Evolutionary conservation across 179 eudicot genomes (phyloP).

Genomic region (Monotropa hypopitys): DNA sequence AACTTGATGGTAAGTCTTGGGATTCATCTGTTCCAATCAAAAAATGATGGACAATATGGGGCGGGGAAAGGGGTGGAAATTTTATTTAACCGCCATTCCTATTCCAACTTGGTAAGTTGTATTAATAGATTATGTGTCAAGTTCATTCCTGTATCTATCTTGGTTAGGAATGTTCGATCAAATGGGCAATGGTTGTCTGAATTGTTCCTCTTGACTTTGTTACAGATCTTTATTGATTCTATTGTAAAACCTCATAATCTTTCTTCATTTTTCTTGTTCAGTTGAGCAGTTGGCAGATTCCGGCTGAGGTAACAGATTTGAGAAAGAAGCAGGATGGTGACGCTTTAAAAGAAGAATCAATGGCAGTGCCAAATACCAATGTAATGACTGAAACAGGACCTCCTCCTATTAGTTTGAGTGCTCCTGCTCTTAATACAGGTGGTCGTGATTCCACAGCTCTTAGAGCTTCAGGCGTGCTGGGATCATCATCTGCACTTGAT

Average conservation of each 20-base stretch:
- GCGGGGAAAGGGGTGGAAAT: background rate
- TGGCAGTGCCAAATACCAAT: conserved; percentile 34
- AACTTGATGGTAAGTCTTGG: background rate
- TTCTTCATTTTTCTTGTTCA: conserved; percentile 17
- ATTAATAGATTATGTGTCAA: background rate
- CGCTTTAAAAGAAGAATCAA: conserved; percentile 35
- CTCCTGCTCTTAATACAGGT: conserved; percentile 83
- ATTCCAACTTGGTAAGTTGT: background rate
- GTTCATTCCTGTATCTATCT: background rate
- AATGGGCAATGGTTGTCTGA: background rate
- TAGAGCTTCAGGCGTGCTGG: conserved; percentile 40
- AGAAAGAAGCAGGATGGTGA: conserved; percentile 62
- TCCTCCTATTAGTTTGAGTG: conserved; percentile 49
- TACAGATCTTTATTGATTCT: background rate
- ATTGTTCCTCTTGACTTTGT: background rate
- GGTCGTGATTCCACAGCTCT: conserved; percentile 79
- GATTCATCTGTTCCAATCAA: background rate
- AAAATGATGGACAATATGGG: background rate
- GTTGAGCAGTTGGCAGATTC: conserved; percentile 98
- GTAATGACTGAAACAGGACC: conserved; percentile 47
- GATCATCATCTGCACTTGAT: conserved; percentile 84
- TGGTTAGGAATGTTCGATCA: background rate
- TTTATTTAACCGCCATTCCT: background rate
- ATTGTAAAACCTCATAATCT: background rate
- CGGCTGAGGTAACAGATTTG: conserved; percentile 63